Evolutionary conservation across 2,329 filamentous ascomycete species (phyloP), one percentile per base, ranked within the genome.

Genomic region (Daldinia sp.): DNA sequence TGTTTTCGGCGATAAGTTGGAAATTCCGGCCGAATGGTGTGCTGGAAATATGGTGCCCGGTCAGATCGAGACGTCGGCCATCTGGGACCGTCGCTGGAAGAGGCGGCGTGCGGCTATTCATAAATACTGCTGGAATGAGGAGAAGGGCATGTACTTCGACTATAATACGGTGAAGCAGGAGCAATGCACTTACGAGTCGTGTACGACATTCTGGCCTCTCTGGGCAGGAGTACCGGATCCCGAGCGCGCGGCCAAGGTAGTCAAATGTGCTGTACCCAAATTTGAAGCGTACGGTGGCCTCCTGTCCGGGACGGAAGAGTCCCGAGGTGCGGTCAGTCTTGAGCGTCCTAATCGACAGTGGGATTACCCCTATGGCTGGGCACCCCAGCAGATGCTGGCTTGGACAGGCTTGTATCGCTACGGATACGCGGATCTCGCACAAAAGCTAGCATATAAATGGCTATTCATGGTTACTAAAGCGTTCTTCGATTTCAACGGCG

Each of bases 291-390:
- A 90, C 63, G 95, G 95, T 29, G 95, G 95, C 6, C 83, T 99
- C 15, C 85, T 96, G 1, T 94, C 94, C 1, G 94, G 94, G 55
- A 97, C 94, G 0, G 89, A 97, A 75, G 87, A 93, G 77, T 97
- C 93, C 56, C 91, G 95, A 43, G 95, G 95, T 37, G 81, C 83
- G 29, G 82, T 97, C 64, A 89, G 91, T 10, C 78, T 97, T 35
- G 87, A 94, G 70, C 86, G 94, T 48, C 95, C 95, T 6, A 98
- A 97, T 77, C 88, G 95, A 70, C 95, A 99, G 76, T 99, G 95
- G 95, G 95, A 99, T 76, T 98, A 93, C 76, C 95, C 95, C 0
- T 98, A 95, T 75, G 95, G 95, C 62, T 99, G 95, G 95, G 95
- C 95, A 57, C 95, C 95, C 29, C 95, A 99, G 82, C 95, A 99